Evolutionary conservation across 176 grass and related monocot genomes (phyloP), one percentile per base, ranked within the genome.

Genomic region (Secale cereale): DNA sequence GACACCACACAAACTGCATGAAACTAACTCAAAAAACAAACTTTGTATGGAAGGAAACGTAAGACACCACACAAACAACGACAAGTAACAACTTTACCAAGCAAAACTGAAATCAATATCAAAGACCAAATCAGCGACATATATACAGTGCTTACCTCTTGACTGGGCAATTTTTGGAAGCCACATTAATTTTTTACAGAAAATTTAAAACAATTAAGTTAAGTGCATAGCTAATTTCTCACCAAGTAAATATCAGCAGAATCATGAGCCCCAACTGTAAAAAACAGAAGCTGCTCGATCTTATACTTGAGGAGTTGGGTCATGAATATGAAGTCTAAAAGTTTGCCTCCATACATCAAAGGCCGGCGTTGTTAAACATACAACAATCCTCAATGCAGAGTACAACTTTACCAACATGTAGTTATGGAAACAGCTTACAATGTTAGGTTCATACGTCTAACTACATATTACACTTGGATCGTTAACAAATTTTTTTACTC

Each of bases 141-240:
- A 45, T 45, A 1, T 45, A 25, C 27, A 52, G 33, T 54, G 40
- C 87, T 92, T 84, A 98, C 93, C 89, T 95, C 96, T 80, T 95
- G 93, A 79, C 96, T 93, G 90, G 93, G 88, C 85, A 87, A 95
- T 95, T 83, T 95, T 98, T 72, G 94, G 78, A 41, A 95, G 91
- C 75, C 95, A 31, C 36, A 82, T 14, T 45, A 45, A 45, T 31
- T 31, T 3, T 60, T 11, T 32, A n/a, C 6, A 80, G 13, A 17
- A 67, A 71, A 59, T 12, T 20, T 8, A 63, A 62, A 88, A 3
- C 6, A 88, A 59, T 22, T 57, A 57, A 57, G 52, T 20, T 20
- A 83, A 60, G 36, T 16, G 7, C 50, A 75, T 2, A 67, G 20
- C 8, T 10, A 90, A 36, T 28, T 82, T 1, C 40, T 59, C 6